Evolutionary conservation across 2,329 filamentous ascomycete species (phyloP).

Genomic region (Aaosphaeria arxii): DNA sequence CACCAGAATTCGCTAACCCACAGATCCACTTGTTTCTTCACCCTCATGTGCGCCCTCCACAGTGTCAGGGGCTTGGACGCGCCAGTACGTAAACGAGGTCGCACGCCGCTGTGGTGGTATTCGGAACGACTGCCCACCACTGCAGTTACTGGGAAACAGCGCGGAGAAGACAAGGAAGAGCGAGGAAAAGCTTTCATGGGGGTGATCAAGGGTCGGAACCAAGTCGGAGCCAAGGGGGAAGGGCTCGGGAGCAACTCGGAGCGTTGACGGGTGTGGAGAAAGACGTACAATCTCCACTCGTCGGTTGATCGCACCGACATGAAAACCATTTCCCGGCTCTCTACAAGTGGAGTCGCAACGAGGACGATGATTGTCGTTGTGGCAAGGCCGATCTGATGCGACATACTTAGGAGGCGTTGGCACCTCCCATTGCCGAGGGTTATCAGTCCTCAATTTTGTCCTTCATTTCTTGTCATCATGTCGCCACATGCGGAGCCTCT

Average conservation of each 20-base stretch:
- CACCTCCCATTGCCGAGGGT: background rate
- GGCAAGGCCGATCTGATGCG: constrained; percentile 1
- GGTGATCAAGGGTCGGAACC: constrained; percentile 3
- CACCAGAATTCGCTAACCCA: background rate
- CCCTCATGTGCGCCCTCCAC: background rate
- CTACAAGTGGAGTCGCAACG: too few relatives aligned
- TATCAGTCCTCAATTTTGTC: background rate
- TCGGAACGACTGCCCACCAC: background rate
- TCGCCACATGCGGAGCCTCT: constrained; percentile 18
- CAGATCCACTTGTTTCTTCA: background rate
- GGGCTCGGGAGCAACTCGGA: constrained; percentile 1
- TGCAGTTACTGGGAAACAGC: background rate
- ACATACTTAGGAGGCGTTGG: background rate
- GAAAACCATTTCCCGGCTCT: too few relatives aligned
- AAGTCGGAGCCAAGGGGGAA: constrained; percentile 20
- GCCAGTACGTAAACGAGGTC: too few relatives aligned
- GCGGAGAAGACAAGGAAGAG: background rate
- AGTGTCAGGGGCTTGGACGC: background rate
- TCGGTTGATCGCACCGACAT: too few relatives aligned
- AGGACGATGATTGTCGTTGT: background rate
- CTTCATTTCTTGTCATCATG: constrained; percentile 9
- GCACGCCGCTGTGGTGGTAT: too few relatives aligned
- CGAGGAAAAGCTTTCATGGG: constrained; percentile 3
- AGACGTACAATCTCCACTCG: too few relatives aligned
- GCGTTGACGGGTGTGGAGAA: background rate